Evolutionary conservation across 225 moss, liverwort and hornwort genomes (phyloP).

Genomic region (Sphagnum contortum): DNA sequence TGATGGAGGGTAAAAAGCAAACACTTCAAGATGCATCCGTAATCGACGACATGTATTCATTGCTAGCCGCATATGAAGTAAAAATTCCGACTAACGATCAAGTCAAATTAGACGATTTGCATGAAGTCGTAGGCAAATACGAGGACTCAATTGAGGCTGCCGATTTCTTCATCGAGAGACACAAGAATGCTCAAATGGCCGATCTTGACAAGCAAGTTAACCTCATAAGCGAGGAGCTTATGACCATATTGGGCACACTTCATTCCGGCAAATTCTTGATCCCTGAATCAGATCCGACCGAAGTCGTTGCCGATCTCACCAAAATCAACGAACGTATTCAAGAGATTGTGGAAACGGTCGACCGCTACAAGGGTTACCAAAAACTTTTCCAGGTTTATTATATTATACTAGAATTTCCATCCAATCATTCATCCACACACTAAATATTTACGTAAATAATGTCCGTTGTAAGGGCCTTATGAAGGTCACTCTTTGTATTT

Average conservation of each 20-base stretch:
- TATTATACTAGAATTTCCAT: not conserved
- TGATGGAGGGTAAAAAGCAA: conserved; percentile 65
- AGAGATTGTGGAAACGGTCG: conserved; percentile 45
- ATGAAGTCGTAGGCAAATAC: conserved; percentile 63
- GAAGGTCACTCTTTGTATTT: too few species aligned
- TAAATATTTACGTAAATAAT: too few species aligned
- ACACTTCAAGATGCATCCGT: conserved; percentile 50
- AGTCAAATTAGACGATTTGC: conserved; percentile 81
- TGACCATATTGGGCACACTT: conserved; percentile 54
- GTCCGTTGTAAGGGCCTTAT: too few species aligned
- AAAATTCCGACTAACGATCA: conserved; percentile 85
- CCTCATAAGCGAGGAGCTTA: conserved; percentile 58
- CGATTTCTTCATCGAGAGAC: conserved; percentile 32
- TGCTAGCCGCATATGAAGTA: conserved; percentile 75
- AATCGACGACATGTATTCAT: conserved; percentile 80
- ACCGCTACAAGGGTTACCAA: conserved; percentile 74
- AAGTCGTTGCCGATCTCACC: conserved; percentile 49
- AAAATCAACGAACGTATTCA: conserved; percentile 46
- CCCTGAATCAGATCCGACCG: conserved; percentile 46
- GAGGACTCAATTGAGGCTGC: conserved; percentile 83
- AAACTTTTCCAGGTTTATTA: conserved; percentile 63
- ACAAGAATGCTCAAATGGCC: conserved; percentile 49
- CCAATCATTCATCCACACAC: too few species aligned
- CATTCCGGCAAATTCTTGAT: conserved; percentile 50
- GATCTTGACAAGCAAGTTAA: conserved; percentile 59